These are phyloP conservation scores for Xylaria sp. DNA, from an alignment of 2,329 filamentous ascomycete genomes.

Conservation along the genomic window DNA sequence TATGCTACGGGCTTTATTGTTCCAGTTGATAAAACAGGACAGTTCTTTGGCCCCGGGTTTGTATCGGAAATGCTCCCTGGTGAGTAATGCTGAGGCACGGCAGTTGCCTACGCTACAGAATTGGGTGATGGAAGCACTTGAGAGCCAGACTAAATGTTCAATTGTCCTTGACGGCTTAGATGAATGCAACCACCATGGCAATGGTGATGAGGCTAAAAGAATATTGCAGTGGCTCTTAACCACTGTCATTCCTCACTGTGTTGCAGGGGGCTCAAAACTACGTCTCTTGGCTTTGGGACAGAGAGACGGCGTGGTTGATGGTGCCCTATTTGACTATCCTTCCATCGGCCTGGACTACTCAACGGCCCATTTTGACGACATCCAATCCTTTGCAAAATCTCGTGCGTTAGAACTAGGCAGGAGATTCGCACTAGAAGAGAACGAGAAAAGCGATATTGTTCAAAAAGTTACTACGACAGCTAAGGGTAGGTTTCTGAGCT, in stretches of 20 bases:
- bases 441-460: neutral
- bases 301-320: conserved; percentile 26
- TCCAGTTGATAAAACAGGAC: conserved; percentile 20
- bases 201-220: neutral
- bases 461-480: conserved; percentile 3
- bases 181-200: conserved; percentile 17
- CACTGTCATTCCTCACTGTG: conserved; percentile 20
- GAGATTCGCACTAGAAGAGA: neutral
- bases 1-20: conserved; percentile 30
- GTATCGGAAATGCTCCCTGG: conserved; percentile 13
- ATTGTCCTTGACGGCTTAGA: conserved; percentile 32
- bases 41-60: neutral
- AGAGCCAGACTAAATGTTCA: conserved; percentile 12
- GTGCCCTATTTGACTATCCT: conserved; percentile 12
- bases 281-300: conserved; percentile 23
- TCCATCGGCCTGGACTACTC: conserved; percentile 18
- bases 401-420: neutral
- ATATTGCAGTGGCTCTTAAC: conserved; percentile 18
- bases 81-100: conserved; percentile 8
- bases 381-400: neutral
- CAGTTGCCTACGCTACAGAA: conserved; percentile 11
- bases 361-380: conserved; percentile 6
- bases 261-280: conserved; percentile 1
- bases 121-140: conserved; percentile 12
- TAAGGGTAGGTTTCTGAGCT: conserved; percentile 2